Evolutionary conservation across 768 basidiomycete species (phyloP), one percentile per base, ranked within the genome.

Genomic region (Rossbeevera mucosa): DNA sequence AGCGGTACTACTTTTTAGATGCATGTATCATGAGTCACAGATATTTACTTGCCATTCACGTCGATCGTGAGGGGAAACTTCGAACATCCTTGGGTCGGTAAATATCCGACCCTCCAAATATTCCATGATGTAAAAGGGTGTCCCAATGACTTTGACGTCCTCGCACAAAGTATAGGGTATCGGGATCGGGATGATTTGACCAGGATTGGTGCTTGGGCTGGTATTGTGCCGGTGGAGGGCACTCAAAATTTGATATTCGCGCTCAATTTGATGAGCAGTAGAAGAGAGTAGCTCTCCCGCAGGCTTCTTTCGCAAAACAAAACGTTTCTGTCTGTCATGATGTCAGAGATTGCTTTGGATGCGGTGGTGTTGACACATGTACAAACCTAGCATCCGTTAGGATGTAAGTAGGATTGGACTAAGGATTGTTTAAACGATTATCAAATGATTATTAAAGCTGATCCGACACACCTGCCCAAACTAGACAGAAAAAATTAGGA

Each of bases 371-470:
- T 7, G 18, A 24, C 13, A 22, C 18, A 25, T 18, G 45, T 16
- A 71, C 81, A 25, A 69, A 87, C 87, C 71, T 79, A 16, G 80
- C 76, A 71, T 91, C 91, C 5, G 82, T 89, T 45, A 99, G 70
- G 71, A 98, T 89, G 68, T 97, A 99, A 0, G 95, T 98, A 0
- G 95, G 95, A 64, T 99, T 99, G 7, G 92, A 93, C 90, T 94
- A 67, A 5, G 41, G 12, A 24, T 46, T n/a, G 22, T 51, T 59
- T 40, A 51, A 14, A 43, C 18, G 28, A 43, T 48, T 22, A 36
- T 48, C 31, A 29, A 24, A 20, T n/a, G n/a, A n/a, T n/a, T n/a
- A n/a, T n/a, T n/a, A 30, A 18, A 44, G 49, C 20, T 20, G 14
- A 46, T 40, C 26, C 16, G 46, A 52, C 75, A 63, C 69, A 91